Conservation (phyloP, 495 filamentous ascomycete species). For the Penicillium fimorum region DNA sequence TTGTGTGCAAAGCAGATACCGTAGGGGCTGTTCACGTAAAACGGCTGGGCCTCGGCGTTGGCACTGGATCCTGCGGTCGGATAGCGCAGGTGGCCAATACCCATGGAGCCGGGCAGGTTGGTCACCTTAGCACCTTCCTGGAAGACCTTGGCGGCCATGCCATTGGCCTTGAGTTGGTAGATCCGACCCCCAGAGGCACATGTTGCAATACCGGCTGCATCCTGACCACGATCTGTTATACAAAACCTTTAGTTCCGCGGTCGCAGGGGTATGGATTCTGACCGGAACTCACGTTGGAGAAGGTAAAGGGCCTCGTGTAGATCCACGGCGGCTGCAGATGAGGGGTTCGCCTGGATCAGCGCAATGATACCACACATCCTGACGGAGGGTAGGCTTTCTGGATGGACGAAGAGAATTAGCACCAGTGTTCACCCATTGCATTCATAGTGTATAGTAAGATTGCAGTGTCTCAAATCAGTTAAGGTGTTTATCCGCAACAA, state of each 20-base stretch:
- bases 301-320: constrained; percentile 89
- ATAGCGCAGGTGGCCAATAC: constrained; percentile 84
- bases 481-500: constrained; percentile 45
- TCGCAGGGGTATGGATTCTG: constrained; percentile 5
- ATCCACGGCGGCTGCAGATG: constrained; percentile 67
- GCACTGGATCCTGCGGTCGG: constrained; percentile 87
- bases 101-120: constrained; percentile 87
- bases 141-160: constrained; percentile 88
- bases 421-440: constrained; percentile 3
- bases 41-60: constrained; percentile 60
- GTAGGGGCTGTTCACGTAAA: constrained; percentile 92
- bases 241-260: constrained; percentile 17
- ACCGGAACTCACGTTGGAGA: constrained; percentile 60
- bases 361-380: constrained; percentile 86
- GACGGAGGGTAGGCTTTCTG: constrained; percentile 21
- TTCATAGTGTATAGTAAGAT: constrained; percentile 13
- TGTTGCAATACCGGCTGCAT: constrained; percentile 84
- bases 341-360: constrained; percentile 69
- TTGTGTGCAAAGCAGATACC: constrained; percentile 73
- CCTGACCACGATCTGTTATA: constrained; percentile 66
- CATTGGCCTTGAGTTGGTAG: constrained; percentile 89
- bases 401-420: constrained; percentile 2
- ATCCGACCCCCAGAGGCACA: constrained; percentile 77
- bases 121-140: constrained; percentile 68
- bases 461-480: constrained; percentile 34